Evolutionary conservation across 257 asterid species (phyloP), one percentile per base, ranked within the genome.

Genomic region (Verbascum thapsus): DNA sequence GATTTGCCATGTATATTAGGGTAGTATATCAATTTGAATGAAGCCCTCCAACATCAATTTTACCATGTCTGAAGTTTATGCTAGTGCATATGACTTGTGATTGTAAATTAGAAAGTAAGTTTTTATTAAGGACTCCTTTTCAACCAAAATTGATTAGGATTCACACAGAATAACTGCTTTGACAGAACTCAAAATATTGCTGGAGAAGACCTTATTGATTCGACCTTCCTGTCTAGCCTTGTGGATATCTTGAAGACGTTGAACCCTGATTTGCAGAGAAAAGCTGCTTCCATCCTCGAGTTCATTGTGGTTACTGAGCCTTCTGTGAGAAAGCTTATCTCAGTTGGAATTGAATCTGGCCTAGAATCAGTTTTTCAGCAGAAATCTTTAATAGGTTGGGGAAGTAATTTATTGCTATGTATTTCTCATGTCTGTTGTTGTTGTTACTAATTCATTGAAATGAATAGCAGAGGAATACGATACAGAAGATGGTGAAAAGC

Each of bases 251-350:
- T 91, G 88, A 84, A 81, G 83, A 78, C 82, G 53, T 64, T 86
- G 15, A 63, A 67, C 60, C 80, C 94, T 4, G 78, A 74, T 68
- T 73, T 88, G 77, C 96, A 82, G 78, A 82, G 73, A 45, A 91
- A 85, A 82, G 88, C 86, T 70, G 88, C 88, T 74, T 85, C 96
- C 19, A 73, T 82, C 68, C 73, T 91, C 15, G 98, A 91, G 80
- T 84, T 76, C 71, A 50, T 83, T 42, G 43, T 74, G 42, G 80
- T 62, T 53, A 74, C 52, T 17, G 78, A 82, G 61, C 60, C 74
- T 23, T 70, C 66, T 63, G 18, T 62, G 18, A 91, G 76, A 60
- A 76, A 75, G 69, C 71, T 91, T 35, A 66, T 72, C 61, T 78
- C 83, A 8, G 66, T 74, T 2, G 83, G 65, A 69, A 65, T 88